Conservation (phyloP, 2,329 filamentous ascomycete genomes). For the Aspergillus hortae region DNA sequence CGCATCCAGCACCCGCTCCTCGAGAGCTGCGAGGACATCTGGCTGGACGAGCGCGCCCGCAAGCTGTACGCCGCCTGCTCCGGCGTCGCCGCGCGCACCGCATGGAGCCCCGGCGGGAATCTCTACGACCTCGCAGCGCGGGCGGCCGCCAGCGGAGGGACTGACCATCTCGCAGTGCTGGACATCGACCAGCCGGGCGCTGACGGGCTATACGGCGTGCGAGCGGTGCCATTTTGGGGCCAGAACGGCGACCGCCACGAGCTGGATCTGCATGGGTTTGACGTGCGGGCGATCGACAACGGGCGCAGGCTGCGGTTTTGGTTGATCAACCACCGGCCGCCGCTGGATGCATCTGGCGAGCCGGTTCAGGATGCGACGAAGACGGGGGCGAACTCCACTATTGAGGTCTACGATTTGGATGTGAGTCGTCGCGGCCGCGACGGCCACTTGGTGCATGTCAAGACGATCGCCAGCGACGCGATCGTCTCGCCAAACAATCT, state of each 20-base stretch:
- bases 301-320: slow-evolving; percentile 2
- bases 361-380: not conserved
- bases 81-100: not conserved
- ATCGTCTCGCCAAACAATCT: slow-evolving; percentile 7
- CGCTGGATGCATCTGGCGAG: not conserved
- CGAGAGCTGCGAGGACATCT: slow-evolving; percentile 3
- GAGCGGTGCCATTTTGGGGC: not conserved
- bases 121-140: not conserved
- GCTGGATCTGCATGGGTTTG: slow-evolving; percentile 1
- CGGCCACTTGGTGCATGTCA: not conserved
- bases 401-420: slow-evolving; percentile 4
- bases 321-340: slow-evolving; percentile 5
- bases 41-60: not conserved
- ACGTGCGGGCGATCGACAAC: not conserved
- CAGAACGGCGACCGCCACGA: not conserved
- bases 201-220: not conserved
- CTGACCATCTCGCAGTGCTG: slow-evolving; percentile 1
- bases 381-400: slow-evolving; percentile 4
- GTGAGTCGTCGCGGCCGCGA: not conserved
- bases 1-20: slow-evolving; percentile 1
- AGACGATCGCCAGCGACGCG: slow-evolving; percentile 1
- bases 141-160: not conserved
- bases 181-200: not conserved
- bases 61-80: slow-evolving; percentile 6
- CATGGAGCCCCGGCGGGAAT: slow-evolving; percentile 1